These are phyloP conservation scores for Schwanniomyces sp. DNA, from an alignment of 805 yeast species.

Conservation along the genomic window DNA sequence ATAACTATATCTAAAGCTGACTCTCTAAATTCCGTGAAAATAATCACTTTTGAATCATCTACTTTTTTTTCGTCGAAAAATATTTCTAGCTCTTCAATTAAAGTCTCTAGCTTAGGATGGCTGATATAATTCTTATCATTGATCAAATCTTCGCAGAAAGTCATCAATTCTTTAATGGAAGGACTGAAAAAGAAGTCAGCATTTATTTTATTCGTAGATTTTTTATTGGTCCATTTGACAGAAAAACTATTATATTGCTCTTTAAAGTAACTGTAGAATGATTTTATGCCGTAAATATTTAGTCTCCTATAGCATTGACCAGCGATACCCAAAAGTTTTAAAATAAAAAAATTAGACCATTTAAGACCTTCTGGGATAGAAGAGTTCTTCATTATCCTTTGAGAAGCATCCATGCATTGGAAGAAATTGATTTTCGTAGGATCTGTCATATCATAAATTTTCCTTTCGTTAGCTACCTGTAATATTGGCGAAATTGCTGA, in stretches of 20 bases:
- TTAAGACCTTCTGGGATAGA: slow-evolving; percentile 64
- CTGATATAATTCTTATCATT: slow-evolving; percentile 31
- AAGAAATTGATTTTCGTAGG: slow-evolving; percentile 71
- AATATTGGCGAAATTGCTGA: slow-evolving; percentile 68
- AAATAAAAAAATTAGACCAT: slow-evolving; percentile 65
- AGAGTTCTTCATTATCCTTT: slow-evolving; percentile 53
- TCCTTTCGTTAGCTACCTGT: slow-evolving; percentile 59
- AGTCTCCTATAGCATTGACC: slow-evolving; percentile 72
- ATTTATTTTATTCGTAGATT: slow-evolving; percentile 63
- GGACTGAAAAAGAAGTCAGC: slow-evolving; percentile 60
- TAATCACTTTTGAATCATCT: slow-evolving; percentile 68
- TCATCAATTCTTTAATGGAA: slow-evolving; percentile 44
- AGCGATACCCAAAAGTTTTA: slow-evolving; percentile 64
- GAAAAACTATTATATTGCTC: slow-evolving; percentile 60
- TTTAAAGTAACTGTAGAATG: slow-evolving; percentile 67
- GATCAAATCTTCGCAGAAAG: slow-evolving; percentile 44
- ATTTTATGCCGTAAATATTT: slow-evolving; percentile 76
- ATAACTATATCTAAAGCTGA: slow-evolving; percentile 86
- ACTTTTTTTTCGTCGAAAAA: slow-evolving; percentile 50
- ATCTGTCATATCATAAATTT: slow-evolving; percentile 63
- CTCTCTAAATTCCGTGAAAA: slow-evolving; percentile 86
- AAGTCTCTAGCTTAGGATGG: slow-evolving; percentile 71
- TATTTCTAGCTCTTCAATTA: slow-evolving; percentile 54
- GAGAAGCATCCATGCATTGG: slow-evolving; percentile 67
- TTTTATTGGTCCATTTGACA: slow-evolving; percentile 53